phyloP scores from a whole-genome alignment of 441 rosid species.

The Eugenia klotzschiana region DNA sequence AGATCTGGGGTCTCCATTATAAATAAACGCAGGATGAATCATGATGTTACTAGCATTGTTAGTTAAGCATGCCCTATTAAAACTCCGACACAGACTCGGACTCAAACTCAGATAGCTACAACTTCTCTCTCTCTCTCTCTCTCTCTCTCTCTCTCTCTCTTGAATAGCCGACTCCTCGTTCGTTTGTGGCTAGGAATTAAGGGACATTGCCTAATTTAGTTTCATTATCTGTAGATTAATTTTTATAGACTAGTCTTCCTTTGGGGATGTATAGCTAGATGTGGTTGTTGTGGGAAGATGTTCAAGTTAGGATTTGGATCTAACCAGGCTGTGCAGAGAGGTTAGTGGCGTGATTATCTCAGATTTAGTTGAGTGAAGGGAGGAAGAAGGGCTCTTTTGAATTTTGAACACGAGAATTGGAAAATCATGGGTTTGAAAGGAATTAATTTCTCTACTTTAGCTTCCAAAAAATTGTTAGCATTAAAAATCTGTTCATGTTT shows the following conservation, averaged over 20 bases:
- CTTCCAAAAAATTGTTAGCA: background rate
- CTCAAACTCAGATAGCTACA: background rate
- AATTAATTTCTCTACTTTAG: background rate
- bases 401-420: background rate
- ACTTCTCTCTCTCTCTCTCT: background rate
- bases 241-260: background rate
- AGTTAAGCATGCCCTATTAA: background rate
- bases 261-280: background rate
- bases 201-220: background rate
- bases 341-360: background rate
- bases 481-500: background rate
- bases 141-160: background rate
- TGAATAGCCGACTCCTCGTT: background rate
- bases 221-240: background rate
- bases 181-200: background rate
- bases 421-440: background rate
- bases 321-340: background rate
- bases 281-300: background rate
- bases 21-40: background rate
- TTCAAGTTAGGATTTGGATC: background rate
- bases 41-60: background rate
- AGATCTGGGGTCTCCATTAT: background rate
- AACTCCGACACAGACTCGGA: background rate
- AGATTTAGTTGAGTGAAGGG: background rate
- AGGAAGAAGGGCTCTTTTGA: background rate